Conservation (phyloP, 495 filamentous ascomycete species). For the Aspergillus carlsbadensis region DNA sequence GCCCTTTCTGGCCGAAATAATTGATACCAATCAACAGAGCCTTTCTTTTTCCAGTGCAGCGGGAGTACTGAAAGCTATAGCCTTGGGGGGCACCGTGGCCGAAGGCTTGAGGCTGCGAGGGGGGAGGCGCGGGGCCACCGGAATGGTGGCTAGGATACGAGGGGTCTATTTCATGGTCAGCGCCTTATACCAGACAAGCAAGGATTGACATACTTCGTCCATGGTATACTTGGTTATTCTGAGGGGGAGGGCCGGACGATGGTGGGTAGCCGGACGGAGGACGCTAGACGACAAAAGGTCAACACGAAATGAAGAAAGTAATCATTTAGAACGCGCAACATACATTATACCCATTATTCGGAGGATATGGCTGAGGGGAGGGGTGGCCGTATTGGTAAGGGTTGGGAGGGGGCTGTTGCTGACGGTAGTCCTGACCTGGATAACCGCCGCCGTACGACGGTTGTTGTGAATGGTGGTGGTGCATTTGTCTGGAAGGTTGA, state of each 20-base stretch:
- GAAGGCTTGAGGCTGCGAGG: constrained; percentile 55
- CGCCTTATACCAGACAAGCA: background rate
- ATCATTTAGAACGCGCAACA: background rate
- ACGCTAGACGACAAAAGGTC: constrained; percentile 15
- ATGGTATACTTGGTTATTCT: constrained; percentile 36
- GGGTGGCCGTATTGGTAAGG: constrained; percentile 48
- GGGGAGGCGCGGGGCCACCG: constrained; percentile 42
- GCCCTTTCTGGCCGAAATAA: constrained; percentile 90
- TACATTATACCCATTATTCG: constrained; percentile 46
- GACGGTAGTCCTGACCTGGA: constrained; percentile 48
- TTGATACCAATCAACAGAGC: constrained; percentile 96
- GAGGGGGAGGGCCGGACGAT: constrained; percentile 25
- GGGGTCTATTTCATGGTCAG: constrained; percentile 20
- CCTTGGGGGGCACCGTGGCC: constrained; percentile 73
- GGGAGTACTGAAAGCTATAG: constrained; percentile 87
- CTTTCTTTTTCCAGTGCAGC: constrained; percentile 87
- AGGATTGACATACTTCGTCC: constrained; percentile 23
- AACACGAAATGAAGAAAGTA: constrained; percentile 2
- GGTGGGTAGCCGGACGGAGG: constrained; percentile 37
- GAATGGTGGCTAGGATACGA: constrained; percentile 32
- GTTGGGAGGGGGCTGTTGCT: constrained; percentile 38
- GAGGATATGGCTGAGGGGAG: constrained; percentile 39
- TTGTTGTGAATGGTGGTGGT: constrained; percentile 31
- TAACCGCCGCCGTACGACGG: constrained; percentile 45
- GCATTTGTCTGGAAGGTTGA: constrained; percentile 13